Conservation (phyloP, 331 rosid species). For the Stylosanthes scabra region DNA sequence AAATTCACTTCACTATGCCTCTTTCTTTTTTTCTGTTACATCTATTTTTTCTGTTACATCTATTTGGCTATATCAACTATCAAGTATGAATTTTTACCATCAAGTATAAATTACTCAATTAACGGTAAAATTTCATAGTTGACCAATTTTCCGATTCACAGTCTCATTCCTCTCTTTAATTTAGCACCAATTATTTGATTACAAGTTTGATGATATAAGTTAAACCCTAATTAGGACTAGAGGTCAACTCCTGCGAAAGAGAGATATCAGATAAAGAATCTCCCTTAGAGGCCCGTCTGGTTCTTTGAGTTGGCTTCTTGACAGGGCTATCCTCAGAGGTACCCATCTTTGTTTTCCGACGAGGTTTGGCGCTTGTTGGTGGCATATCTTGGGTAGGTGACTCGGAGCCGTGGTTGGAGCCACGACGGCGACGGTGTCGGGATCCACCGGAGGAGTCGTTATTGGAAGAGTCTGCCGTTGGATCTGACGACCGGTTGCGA, state of each 20-base stretch:
- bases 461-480: constrained; percentile 32
- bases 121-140: too few relatives aligned
- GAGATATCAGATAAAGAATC: constrained; percentile 61
- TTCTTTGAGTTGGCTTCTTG: constrained; percentile 42
- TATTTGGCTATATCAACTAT: too few relatives aligned
- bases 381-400: constrained; percentile 14
- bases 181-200: background rate
- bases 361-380: constrained; percentile 43
- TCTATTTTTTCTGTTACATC: too few relatives aligned
- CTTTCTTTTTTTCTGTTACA: too few relatives aligned
- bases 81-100: too few relatives aligned
- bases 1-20: too few relatives aligned
- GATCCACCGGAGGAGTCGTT: constrained; percentile 38
- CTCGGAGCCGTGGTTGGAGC: constrained; percentile 46
- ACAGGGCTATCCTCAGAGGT: constrained; percentile 54
- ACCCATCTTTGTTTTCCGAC: constrained; percentile 58
- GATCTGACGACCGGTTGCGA: constrained; percentile 50
- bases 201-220: background rate
- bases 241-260: constrained; percentile 37
- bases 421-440: constrained; percentile 43
- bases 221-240: constrained; percentile 31
- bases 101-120: too few relatives aligned
- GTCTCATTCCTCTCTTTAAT: background rate
- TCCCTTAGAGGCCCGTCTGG: constrained; percentile 44
- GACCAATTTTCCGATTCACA: too few relatives aligned